Evolutionary conservation across 2,329 filamentous ascomycete genomes (phyloP), one percentile per base, ranked within the genome.

Genomic region (Paraphaeosphaeria sporulosa): DNA sequence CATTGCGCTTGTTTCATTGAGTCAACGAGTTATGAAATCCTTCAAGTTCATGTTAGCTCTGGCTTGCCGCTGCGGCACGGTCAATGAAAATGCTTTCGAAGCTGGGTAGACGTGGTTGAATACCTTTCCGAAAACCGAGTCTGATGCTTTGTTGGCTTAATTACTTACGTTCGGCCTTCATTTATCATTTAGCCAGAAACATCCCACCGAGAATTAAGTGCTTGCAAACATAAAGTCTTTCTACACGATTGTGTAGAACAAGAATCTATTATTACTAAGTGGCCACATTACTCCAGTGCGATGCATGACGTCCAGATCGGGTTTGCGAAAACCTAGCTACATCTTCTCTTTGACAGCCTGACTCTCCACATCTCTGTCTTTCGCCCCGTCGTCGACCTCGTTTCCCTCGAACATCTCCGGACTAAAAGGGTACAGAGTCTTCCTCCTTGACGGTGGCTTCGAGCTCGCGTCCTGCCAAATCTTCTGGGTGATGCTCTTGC

Each of bases 401-500:
- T 44, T 47, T n/a, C 59, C 60, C 48, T 53, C 36, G n/a, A 65
- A 49, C 19, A 65, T 32, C 17, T 57, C 60, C 2, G 58, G 21
- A 13, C 30, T 40, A 42, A 66, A 69, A 4, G 66, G 66, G 49
- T 59, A 69, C 17, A 69, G 52, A 17, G 68, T 70, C 43, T 63
- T 66, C 38, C 65, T 58, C 52, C 65, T 64, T 6, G 57, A 54
- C 32, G 65, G 63, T 4, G 69, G 71, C 63, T 70, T 70, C 58
- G 70, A 62, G 46, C 63, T 70, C 10, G 72, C 72, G 32, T 54
- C 48, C 6, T 67, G 47, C 72, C 72, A 75, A 17, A 74, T 67
- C 21, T 67, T 60, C 53, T 60, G 62, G 27, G 72, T 74, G 58
- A 73, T 66, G 53, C 74, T 71, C 55, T 71, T 72, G 4, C 71